Evolutionary conservation across 805 yeast genomes (phyloP).

Genomic region (Zygosaccharomyces bailii): DNA sequence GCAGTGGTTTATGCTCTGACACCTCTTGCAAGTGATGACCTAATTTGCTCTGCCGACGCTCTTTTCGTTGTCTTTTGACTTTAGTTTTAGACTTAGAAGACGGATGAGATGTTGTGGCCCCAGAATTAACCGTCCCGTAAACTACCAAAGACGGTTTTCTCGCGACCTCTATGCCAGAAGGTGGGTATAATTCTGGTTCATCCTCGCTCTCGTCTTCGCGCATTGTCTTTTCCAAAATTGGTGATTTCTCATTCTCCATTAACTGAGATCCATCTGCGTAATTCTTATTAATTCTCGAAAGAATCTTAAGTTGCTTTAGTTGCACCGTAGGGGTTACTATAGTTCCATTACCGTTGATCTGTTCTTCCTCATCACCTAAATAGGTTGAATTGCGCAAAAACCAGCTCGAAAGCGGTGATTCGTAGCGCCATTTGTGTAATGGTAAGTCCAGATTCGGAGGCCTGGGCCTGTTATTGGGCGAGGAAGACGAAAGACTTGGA

Average conservation of each 20-base stretch:
- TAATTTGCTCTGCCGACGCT: slow-evolving; percentile 14
- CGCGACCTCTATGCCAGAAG: not conserved
- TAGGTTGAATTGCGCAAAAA: slow-evolving; percentile 32
- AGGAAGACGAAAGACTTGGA: slow-evolving; percentile 2
- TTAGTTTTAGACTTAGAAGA: not conserved
- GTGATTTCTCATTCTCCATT: slow-evolving; percentile 24
- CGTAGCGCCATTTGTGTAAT: slow-evolving; percentile 29
- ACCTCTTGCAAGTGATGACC: slow-evolving; percentile 18
- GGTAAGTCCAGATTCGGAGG: slow-evolving; percentile 4
- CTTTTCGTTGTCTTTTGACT: slow-evolving; percentile 8
- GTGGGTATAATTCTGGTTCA: not conserved
- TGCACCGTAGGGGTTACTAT: slow-evolving; percentile 27
- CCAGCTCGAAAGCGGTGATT: slow-evolving; percentile 37
- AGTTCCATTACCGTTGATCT: slow-evolving; percentile 13
- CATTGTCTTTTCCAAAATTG: slow-evolving; percentile 18
- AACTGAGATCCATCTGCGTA: slow-evolving; percentile 11
- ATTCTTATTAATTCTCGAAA: slow-evolving; percentile 23
- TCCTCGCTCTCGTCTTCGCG: not conserved
- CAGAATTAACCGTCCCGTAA: slow-evolving; percentile 19
- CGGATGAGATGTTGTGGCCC: slow-evolving; percentile 8
- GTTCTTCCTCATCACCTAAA: slow-evolving; percentile 13
- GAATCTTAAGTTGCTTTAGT: slow-evolving; percentile 28
- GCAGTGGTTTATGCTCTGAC: slow-evolving; percentile 22
- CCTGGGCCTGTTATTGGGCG: slow-evolving; percentile 5
- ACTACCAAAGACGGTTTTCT: slow-evolving; percentile 10